Conservation (phyloP, 73 alveolate genomes). For the Stentor roeselii region DNA sequence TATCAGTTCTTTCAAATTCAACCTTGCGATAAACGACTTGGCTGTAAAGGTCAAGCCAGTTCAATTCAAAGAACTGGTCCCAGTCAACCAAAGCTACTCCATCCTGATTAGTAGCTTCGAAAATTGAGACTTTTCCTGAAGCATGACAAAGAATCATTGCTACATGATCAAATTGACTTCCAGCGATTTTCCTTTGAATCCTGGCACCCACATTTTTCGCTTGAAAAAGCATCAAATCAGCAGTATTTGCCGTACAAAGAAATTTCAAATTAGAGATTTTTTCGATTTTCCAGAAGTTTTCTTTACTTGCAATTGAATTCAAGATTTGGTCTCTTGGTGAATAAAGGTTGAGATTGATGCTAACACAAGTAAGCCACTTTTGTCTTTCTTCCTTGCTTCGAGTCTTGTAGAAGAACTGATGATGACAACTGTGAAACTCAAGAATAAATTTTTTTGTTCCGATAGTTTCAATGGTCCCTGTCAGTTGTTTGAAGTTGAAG, state of each 20-base stretch:
- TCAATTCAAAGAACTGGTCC: conserved; percentile 33
- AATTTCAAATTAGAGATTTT: conserved; percentile 23
- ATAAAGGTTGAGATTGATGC: no score
- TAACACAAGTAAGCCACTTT: not conserved
- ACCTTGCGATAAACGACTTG: conserved; percentile 37
- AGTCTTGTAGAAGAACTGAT: not conserved
- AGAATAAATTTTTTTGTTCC: not conserved
- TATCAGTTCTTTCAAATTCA: conserved; percentile 27
- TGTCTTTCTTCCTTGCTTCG: not conserved
- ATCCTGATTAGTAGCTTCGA: conserved; percentile 44
- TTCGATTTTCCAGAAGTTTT: conserved; percentile 32
- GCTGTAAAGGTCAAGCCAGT: conserved; percentile 7
- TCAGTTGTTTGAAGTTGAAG: not conserved
- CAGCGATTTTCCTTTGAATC: conserved; percentile 34
- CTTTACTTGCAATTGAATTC: not conserved
- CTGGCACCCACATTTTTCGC: conserved; percentile 39
- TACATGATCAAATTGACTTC: conserved; percentile 51
- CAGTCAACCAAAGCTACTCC: conserved; percentile 41
- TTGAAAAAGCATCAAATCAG: conserved; percentile 37
- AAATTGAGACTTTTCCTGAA: conserved; percentile 33
- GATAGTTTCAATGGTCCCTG: not conserved
- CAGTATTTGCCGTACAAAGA: conserved; percentile 33
- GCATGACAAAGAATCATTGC: conserved; percentile 34
- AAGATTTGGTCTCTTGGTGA: not conserved
- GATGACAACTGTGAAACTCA: not conserved